Conservation (phyloP, 2,329 filamentous ascomycete species). For the Amauroascus verrucosus region DNA sequence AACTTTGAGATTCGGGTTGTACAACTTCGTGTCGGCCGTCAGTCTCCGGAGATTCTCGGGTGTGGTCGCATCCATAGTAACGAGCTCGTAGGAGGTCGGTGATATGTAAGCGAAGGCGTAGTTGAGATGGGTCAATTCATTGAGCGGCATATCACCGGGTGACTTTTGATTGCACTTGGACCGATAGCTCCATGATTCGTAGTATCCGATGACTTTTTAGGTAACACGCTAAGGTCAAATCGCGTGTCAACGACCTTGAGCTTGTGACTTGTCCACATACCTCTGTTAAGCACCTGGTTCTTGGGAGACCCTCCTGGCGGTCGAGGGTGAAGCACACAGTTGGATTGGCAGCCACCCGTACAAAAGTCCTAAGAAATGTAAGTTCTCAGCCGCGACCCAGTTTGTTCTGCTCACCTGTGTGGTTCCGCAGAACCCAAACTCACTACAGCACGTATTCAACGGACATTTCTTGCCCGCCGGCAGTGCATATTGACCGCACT, state of each 20-base stretch:
- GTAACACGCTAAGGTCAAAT: not conserved
- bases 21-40: no score
- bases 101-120: slow-evolving; percentile 31
- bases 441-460: not conserved
- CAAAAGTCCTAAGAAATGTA: no score
- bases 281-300: not conserved
- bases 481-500: slow-evolving; percentile 24
- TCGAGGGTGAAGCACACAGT: no score
- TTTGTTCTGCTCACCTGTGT: no score
- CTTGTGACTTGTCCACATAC: not conserved
- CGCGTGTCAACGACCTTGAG: not conserved
- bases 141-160: not conserved
- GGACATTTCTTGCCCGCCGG: not conserved
- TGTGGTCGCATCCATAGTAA: slow-evolving; percentile 20
- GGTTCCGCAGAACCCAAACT: no score
- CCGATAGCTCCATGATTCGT: slow-evolving; percentile 24
- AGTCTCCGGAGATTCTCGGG: no score
- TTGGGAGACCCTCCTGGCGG: no score
- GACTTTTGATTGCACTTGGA: slow-evolving; percentile 16
- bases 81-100: slow-evolving; percentile 11
- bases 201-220: slow-evolving; percentile 28
- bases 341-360: no score
- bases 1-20: slow-evolving; percentile 21
- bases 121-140: slow-evolving; percentile 20
- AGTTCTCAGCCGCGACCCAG: no score